Percentiles rank a stretch among this genome's conserved stretches.
phyloP scores from a whole-genome alignment of 192 early-diverging fungal species.

The Podila verticillata region DNA sequence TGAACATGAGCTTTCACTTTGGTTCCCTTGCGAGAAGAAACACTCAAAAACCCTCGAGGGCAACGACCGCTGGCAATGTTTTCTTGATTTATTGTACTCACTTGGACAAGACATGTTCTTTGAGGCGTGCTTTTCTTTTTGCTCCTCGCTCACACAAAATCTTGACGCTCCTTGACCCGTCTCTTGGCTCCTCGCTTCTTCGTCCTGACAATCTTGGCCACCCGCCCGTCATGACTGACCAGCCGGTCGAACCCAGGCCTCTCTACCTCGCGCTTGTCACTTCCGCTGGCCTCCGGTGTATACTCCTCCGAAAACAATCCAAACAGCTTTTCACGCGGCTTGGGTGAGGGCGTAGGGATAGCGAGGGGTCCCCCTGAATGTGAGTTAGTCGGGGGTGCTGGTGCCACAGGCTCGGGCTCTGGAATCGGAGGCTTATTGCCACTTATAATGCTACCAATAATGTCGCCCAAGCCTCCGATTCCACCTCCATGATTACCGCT shows the following conservation, averaged over 20 bases:
- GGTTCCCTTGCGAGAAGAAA: no score
- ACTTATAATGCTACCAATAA: not conserved
- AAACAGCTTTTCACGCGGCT: not conserved
- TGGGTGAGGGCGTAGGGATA: not conserved
- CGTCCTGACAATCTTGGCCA: slow-evolving; percentile 10
- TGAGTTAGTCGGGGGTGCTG: not conserved
- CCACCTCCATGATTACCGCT: not conserved
- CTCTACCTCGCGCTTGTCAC: not conserved
- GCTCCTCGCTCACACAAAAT: not conserved
- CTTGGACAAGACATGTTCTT: not conserved
- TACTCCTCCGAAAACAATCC: not conserved
- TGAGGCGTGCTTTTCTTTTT: no score
- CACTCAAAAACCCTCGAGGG: no score
- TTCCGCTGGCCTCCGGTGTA: not conserved
- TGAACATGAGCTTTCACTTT: no score
- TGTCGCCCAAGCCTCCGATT: not conserved
- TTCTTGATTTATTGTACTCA: no score
- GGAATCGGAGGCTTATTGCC: not conserved
- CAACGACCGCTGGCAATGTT: no score
- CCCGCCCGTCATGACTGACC: slow-evolving; percentile 13
- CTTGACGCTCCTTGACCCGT: not conserved
- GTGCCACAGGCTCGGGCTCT: not conserved
- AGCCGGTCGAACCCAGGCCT: not conserved
- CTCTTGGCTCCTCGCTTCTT: slow-evolving; percentile 1
- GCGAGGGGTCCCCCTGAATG: not conserved